A percentile compares a stretch with the other conserved stretches of the same genome.
phyloP scores from a whole-genome alignment of 768 basidiomycete genomes.

The Rhodotorula taiwanensis region DNA sequence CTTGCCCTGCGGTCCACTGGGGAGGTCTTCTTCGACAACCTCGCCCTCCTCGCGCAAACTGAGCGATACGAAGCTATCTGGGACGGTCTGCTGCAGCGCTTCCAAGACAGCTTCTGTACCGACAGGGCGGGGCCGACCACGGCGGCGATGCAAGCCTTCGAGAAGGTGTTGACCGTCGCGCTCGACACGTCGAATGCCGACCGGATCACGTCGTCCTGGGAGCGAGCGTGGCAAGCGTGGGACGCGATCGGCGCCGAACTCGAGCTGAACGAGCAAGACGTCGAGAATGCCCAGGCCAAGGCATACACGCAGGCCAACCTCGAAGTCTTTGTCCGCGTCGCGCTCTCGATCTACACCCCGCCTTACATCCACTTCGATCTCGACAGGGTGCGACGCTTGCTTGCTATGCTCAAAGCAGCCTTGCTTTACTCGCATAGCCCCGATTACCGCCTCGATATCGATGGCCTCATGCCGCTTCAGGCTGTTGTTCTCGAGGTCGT shows the following conservation, averaged over 20 bases:
- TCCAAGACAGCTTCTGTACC: constrained; percentile 63
- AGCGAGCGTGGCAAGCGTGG: constrained; percentile 64
- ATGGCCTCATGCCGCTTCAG: constrained; percentile 57
- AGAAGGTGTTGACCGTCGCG: constrained; percentile 63
- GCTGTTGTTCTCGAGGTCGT: constrained; percentile 66
- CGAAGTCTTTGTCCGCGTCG: constrained; percentile 67
- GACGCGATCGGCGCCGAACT: constrained; percentile 47
- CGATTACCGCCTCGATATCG: constrained; percentile 83
- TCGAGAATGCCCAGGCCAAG: constrained; percentile 22
- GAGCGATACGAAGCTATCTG: constrained; percentile 65
- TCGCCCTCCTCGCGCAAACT: constrained; percentile 66
- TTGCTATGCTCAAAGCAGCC: constrained; percentile 69
- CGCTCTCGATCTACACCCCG: constrained; percentile 51
- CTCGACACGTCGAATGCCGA: constrained; percentile 38
- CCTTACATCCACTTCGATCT: constrained; percentile 44
- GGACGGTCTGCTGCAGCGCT: constrained; percentile 63
- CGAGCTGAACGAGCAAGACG: too few relatives aligned
- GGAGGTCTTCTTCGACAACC: constrained; percentile 72
- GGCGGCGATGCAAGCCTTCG: constrained; percentile 75
- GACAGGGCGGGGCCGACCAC: constrained; percentile 67
- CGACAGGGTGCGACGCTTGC: constrained; percentile 59
- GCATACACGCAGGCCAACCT: constrained; percentile 80
- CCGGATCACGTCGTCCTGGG: constrained; percentile 52
- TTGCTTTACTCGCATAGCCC: constrained; percentile 69
- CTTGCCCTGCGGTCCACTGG: constrained; percentile 78